A percentile compares a stretch with the other conserved stretches of the same genome.
These are phyloP conservation scores for Karstenula rhodostoma DNA, from an alignment of 2,329 filamentous ascomycete species.

Conservation along the genomic window DNA sequence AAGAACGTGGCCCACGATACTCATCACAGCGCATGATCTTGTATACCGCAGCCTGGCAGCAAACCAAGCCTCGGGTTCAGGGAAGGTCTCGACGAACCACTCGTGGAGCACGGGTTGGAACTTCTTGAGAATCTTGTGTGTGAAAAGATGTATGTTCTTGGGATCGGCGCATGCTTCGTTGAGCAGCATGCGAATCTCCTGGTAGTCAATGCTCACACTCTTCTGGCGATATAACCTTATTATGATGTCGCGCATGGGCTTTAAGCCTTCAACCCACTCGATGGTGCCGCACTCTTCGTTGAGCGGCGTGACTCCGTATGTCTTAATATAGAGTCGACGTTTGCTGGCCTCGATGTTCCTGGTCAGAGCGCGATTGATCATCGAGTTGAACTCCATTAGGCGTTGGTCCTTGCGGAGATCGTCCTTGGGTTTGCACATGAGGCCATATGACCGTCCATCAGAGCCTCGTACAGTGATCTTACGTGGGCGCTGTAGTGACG, in stretches of 20 bases:
- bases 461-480: conserved; percentile 88
- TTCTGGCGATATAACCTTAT: conserved; percentile 79
- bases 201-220: conserved; percentile 70
- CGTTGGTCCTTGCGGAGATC: conserved; percentile 97
- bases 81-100: conserved; percentile 97
- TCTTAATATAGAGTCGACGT: conserved; percentile 85
- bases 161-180: conserved; percentile 70
- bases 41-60: conserved; percentile 87
- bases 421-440: conserved; percentile 97
- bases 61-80: conserved; percentile 93
- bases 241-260: conserved; percentile 91
- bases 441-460: conserved; percentile 85
- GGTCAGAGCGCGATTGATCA: conserved; percentile 96
- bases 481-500: conserved; percentile 89
- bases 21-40: conserved; percentile 96
- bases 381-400: conserved; percentile 98
- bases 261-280: conserved; percentile 97
- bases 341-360: conserved; percentile 89
- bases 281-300: conserved; percentile 98
- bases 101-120: conserved; percentile 87
- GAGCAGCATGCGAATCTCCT: conserved; percentile 69
- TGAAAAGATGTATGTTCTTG: conserved; percentile 75
- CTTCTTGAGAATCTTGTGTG: conserved; percentile 69
- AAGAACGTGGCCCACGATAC: conserved; percentile 96
- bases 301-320: conserved; percentile 93